These are phyloP conservation scores for Neurospora sp. DNA, from an alignment of 2,329 filamentous ascomycete genomes.

Conservation along the genomic window DNA sequence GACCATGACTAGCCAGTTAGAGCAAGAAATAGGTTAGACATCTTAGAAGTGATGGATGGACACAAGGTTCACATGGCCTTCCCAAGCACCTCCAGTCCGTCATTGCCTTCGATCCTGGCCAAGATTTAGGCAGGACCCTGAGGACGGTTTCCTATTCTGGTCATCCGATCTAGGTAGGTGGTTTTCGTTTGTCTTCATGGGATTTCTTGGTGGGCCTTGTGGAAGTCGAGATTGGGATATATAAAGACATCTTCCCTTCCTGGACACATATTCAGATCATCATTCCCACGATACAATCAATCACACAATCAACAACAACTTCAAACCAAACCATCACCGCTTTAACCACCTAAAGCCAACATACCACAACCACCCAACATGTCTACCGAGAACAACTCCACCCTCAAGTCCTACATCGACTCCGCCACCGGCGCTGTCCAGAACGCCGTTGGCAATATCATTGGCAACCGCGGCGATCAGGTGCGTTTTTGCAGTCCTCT, in stretches of 20 bases:
- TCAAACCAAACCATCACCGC: background rate
- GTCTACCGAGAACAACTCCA: slow-evolving; percentile 47
- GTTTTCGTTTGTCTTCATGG: background rate
- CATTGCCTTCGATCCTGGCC: background rate
- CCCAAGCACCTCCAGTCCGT: background rate
- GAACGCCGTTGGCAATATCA: slow-evolving; percentile 59
- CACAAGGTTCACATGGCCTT: background rate
- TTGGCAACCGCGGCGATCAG: slow-evolving; percentile 60
- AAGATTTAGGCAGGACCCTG: background rate
- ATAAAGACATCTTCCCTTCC: background rate
- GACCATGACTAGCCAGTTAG: background rate
- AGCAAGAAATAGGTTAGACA: background rate
- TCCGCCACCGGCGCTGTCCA: slow-evolving; percentile 63
- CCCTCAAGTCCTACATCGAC: slow-evolving; percentile 69
- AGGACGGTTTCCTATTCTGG: background rate
- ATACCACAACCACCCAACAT: slow-evolving; percentile 21
- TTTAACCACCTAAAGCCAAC: background rate
- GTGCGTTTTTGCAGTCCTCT: slow-evolving; percentile 24
- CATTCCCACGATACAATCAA: background rate
- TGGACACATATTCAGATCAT: background rate
- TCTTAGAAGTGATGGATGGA: background rate
- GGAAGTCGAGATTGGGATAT: background rate
- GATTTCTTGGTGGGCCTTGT: background rate
- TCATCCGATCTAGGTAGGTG: background rate
- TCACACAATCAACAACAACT: background rate